Base-by-base conservation (phyloP, 495 filamentous ascomycete species). In the Penicillium flavigenum region DNA sequence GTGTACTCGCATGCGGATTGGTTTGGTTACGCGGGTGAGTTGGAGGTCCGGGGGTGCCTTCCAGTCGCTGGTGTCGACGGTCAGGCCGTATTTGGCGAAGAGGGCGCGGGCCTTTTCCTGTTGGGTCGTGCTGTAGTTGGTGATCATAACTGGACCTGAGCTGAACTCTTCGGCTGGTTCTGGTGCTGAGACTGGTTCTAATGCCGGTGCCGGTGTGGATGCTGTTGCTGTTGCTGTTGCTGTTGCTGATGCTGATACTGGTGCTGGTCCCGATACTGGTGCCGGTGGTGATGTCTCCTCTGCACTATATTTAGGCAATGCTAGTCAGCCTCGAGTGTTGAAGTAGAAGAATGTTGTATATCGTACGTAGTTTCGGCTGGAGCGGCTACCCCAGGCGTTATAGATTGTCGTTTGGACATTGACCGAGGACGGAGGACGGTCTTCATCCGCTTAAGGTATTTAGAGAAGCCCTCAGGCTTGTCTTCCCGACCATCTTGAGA, bases 1-100 rank as follows among this genome's bases (percentile, higher is more conserved):
- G 62, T 90, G 92, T 36, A 96, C 87, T 32, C 93, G 84, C 88
- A 98, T 95, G 60, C 91, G 88, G 59, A 96, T 90, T 17, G 89
- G 85, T 72, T 93, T 96, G 68, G 93, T 85, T 17, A 96, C 86
- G 26, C 93, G 88, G 47, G 86, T 73, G 20, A 85, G 79, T 51
- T 86, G 79, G 31, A 77, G 74, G 56, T 83, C 80, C 57, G 72
- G 69, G 43, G 80, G 72, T 45, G 76, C 73, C 61, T 81, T 82
- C 86, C 85, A 89, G 68, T 91, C 88, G 57, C 79, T 82, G 12
- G 85, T 80, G 61, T 89, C 83, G 36, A 91, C 76, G 49, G 83
- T 84, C 59, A 92, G 61, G 41, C 86, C 88, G 59, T 91, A 91
- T 62, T 88, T 86, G 60, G 87, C 84, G 63, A 89, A 89, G 24